Evolutionary conservation across 2,329 filamentous ascomycete species (phyloP), one percentile per base, ranked within the genome.

Genomic region (Aspergillus tanneri): DNA sequence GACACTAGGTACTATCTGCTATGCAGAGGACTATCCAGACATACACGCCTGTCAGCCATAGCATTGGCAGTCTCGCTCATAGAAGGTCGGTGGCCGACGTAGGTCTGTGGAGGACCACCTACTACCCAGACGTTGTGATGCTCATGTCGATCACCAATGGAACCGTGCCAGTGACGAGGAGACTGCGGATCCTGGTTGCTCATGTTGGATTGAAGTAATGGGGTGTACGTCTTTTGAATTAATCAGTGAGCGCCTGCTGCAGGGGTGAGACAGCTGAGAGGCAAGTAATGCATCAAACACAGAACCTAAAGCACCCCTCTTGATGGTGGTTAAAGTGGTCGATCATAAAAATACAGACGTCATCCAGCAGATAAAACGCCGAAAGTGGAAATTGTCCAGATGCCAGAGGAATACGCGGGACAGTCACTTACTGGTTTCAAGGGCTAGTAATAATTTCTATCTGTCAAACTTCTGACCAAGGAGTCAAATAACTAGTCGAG

Each of bases 81-180:
- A 35, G 60, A 60, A 10, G 64, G 59, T 5, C 55, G 56, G 38
- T 58, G 62, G 12, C 55, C 52, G 5, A 41, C 41, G 11, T 52
- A 54, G 23, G 38, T 16, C 30, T 50, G 42, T 2, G 55, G 30
- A 30, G 50, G 47, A 14, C 67, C 68, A 22, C 68, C 68, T 23
- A 45, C 53, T 46, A 66, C 61, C 67, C 66, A 70, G 49, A 66
- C 65, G 41, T 68, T 70, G 30, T 53, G 58, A 40, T 69, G 68
- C 37, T 70, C 63, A 49, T 70, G 49, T 43, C 68, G 65, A 38
- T 68, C 52, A 24, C 67, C 68, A 24, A 60, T 11, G 11, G 3
- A 48, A 39, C 67, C 68, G 50, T 69, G 65, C 67, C 67, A 70
- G 55, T 70, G 59, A 36, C 66, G 65, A 19, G 57, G 55, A 25